Base-by-base conservation (phyloP, 2,329 filamentous ascomycete genomes). In the Plectosphaerella sp. region DNA sequence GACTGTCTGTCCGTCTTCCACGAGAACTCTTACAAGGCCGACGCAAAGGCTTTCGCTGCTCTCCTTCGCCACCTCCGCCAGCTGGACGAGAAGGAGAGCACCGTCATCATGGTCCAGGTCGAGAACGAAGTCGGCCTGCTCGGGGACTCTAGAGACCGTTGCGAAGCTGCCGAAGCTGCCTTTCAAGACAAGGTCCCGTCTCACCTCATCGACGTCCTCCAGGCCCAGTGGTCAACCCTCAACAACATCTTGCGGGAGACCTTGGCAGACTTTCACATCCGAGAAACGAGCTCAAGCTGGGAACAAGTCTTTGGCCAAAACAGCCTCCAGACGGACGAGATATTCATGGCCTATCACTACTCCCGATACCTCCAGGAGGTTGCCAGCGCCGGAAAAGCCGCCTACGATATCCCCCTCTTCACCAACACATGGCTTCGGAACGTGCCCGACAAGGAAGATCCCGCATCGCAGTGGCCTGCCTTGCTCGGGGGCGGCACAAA, bases 381-480 rank as follows among this genome's bases (percentile, higher is more conserved):
- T 2, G 52, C 52, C 2, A 16, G 5, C 1, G 16, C 42, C 18
- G 45, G 37, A 3, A 50, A 47, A 18, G 12, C 10, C 5, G 25
- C 11, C 9, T 50, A 50, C 20, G 10, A 45, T 11, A 28, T 50
- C 3, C 49, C 42, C 6, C 28, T 46, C 8, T 50, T 24, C 20
- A 25, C 42, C 16, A 47, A 43, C n/a, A 20, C n/a, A 10, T 20
- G 14, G 16, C 45, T 41, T 8, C 56, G 58, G 4, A 43, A 43
- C 11, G 18, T 43, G 9, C 41, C 51, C 54, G 64, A 61, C 1
- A 47, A 47, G 24, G 25, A 18, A 5, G 54, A 54, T 7, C 45
- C 51, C 1, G 58, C 54, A 14, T 52, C 58, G 0, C 56, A 62
- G 22, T 50, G 61, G 2, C 59, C 62, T 1, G 45, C 24, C 7